These are phyloP conservation scores for Coemansia pectinata DNA, from an alignment of 192 early-diverging fungal genomes.

Conservation along the genomic window DNA sequence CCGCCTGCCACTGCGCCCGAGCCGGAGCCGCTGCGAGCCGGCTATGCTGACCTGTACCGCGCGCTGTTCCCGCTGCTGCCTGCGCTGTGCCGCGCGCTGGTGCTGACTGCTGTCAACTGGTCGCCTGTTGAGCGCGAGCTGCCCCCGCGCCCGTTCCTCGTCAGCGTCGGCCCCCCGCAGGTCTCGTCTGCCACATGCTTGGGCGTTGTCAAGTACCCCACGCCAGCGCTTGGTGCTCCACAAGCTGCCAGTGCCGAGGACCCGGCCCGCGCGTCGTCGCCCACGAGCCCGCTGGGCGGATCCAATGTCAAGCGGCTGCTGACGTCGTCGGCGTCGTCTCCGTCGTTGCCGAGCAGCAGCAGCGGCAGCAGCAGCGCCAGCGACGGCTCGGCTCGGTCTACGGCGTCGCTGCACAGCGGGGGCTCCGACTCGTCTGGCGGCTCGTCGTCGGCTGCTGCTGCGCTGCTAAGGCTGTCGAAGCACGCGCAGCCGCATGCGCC, in stretches of 20 bases:
- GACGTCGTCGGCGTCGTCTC: background rate
- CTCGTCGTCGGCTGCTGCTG: background rate
- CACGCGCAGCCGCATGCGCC: background rate
- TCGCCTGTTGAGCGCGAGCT: slow-evolving; percentile 47
- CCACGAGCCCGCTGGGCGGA: slow-evolving; percentile 33
- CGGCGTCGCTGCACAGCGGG: slow-evolving; percentile 5
- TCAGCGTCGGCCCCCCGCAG: slow-evolving; percentile 15
- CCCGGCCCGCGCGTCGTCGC: background rate
- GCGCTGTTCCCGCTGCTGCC: slow-evolving; percentile 47
- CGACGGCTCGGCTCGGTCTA: background rate
- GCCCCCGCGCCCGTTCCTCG: slow-evolving; percentile 24
- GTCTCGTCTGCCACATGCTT: slow-evolving; percentile 31
- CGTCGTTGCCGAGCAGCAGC: background rate
- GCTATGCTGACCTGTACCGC: slow-evolving; percentile 18
- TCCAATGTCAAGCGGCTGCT: slow-evolving; percentile 48
- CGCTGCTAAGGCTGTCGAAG: background rate
- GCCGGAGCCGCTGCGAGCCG: slow-evolving; percentile 2
- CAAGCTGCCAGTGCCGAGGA: background rate
- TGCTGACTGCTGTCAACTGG: slow-evolving; percentile 44
- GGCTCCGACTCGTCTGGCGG: slow-evolving; percentile 3
- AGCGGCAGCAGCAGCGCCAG: slow-evolving; percentile 6
- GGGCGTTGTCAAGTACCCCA: slow-evolving; percentile 40
- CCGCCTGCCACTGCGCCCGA: slow-evolving; percentile 19
- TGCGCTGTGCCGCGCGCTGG: slow-evolving; percentile 29
- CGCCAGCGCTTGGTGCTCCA: background rate